Conservation (phyloP, 495 filamentous ascomycete genomes). For the Chaetomium tenue region DNA sequence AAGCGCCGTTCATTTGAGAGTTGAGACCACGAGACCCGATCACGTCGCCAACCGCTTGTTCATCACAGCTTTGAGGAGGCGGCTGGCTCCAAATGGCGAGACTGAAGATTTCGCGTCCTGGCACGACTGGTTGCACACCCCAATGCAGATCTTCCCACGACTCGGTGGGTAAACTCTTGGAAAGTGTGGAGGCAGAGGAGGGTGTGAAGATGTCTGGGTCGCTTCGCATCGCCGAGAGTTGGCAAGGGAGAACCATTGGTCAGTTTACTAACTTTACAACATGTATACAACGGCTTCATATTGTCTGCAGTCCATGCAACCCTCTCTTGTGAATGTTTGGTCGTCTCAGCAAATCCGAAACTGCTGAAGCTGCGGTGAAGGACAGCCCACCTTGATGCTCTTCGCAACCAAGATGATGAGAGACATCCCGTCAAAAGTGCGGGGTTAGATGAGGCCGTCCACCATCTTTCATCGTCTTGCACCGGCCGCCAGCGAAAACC, state of each 20-base stretch:
- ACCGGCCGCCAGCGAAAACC: neutral
- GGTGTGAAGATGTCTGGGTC: constrained; percentile 7
- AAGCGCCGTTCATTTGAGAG: neutral
- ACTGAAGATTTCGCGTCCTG: neutral
- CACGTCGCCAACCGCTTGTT: constrained; percentile 1
- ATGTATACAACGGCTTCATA: too few species aligned
- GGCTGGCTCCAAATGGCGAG: neutral
- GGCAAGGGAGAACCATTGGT: neutral
- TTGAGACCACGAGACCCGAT: neutral
- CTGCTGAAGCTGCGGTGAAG: neutral
- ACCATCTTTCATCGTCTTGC: neutral
- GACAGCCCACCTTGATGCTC: too few species aligned
- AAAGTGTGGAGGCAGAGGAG: neutral
- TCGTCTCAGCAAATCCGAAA: neutral
- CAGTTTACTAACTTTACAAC: neutral
- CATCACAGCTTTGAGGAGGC: neutral
- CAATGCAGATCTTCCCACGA: neutral
- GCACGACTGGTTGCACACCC: neutral
- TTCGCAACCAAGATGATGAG: too few species aligned
- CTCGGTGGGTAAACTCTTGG: neutral
- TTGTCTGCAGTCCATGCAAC: too few species aligned
- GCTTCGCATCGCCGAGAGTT: neutral
- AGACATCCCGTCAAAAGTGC: too few species aligned
- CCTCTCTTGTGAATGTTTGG: neutral
- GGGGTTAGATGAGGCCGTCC: too few species aligned